Evolutionary conservation across 306 rosid genomes (phyloP), one percentile per base, ranked within the genome.

Genomic region (Trifolium dubium): DNA sequence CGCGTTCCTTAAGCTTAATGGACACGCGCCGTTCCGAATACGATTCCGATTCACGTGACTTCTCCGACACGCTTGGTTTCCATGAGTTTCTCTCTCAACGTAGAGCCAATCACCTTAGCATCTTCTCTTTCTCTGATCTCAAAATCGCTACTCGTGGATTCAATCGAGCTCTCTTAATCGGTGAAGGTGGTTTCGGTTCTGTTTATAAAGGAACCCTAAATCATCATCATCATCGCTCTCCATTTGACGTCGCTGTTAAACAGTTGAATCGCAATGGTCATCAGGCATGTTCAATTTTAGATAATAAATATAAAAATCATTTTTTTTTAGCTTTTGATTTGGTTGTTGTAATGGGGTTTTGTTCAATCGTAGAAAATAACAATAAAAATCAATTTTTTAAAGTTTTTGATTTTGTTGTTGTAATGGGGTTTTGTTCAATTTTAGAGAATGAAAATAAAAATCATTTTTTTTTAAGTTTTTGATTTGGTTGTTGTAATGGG

Each of bases 161-260:
- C 84, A 91, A 84, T 47, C 77, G 97, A 49, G 49, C 87, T 28
- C 79, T 89, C 34, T 73, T 94, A 71, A 85, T 94, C 39, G 99
- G 99, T 11, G 99, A 92, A 68, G 99, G 99, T 1, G 99, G 99
- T 0, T 94, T 94, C 64, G 99, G 99, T 8, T 92, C 90, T 17
- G 99, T 94, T 6, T 94, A 84, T 81, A 78, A 82, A 64, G 98
- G 96, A 5, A 76, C 64, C 15, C 35, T 83, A 10, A 10, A 17
- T 1, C 64, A 59, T 7, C 65, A 8, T 4, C 1, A 13, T 43
- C 37, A 43, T 12, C 8, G 6, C 23, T 43, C 85, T 2, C 75
- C 79, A 64, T 64, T 86, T 49, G 86, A 91, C 37, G 99, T 94
- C 31, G 99, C 99, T 2, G 73, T 94, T 79, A 94, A 94, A 77